Evolutionary conservation across 345 rosid genomes (phyloP), one percentile per base, ranked within the genome.

Genomic region (Citrus maxima): DNA sequence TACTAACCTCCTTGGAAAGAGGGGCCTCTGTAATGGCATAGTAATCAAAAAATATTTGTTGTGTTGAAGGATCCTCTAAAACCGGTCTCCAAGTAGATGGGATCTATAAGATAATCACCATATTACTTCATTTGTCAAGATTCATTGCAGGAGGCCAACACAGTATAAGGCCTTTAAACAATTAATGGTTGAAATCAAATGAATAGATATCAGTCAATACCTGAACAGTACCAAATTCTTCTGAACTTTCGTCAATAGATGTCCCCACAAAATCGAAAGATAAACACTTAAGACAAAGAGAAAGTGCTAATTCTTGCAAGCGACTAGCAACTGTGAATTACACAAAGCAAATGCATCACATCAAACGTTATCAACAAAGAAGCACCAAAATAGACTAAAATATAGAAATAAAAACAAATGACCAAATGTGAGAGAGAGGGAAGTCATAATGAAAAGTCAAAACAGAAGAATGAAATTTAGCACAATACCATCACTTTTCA

Each of bases 221-320:
- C 99, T 94, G 99, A 83, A 97, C 95, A 38, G 98, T 94, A 80
- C 98, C 99, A 89, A 94, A 97, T 87, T 97, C 99, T 82, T 94
- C 98, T 42, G 99, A 93, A 81, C 98, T 93, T 90, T 97, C 99
- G 84, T 97, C 99, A 81, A 93, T 88, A 56, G 97, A 89, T 70
- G 99, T 94, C 84, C 99, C 99, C 84, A 90, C 98, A 85, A 97
- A 97, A 87, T 97, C 98, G 86, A 93, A 97, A 24, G 99, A 97
- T 76, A 97, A 88, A 79, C 99, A 97, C 87, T 91, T 92, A 73
- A 93, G 93, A 4, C 97, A 88, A 80, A 97, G 99, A 73, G 99
- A 93, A 78, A 97, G 93, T n/a, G 98, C 94, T 87, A 94, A 83
- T 88, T 91, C 98, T 86, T 94, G 98, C 88, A 97, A 87, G 51